Evolutionary conservation across 805 yeast genomes (phyloP), one percentile per base, ranked within the genome.

Genomic region (Cyberlindnera mrakii): DNA sequence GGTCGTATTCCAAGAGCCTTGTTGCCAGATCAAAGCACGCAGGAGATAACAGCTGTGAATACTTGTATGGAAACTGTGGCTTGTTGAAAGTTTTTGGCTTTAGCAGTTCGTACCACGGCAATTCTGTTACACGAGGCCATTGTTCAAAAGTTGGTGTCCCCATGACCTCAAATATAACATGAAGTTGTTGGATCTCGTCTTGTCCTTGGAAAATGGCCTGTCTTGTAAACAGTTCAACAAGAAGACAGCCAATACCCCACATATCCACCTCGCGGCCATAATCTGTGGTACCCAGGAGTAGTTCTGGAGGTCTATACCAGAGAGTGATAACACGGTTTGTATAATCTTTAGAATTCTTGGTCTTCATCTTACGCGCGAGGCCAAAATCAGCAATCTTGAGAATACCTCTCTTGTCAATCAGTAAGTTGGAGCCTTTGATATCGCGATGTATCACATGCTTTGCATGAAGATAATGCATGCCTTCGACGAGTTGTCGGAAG

Each of bases 221-320:
- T 50, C 80, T 76, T 2, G 82, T 75, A 57, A 86, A 88, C 32
- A 93, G 62, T 60, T 93, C 98, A 23, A 88, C 74, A 46, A 93
- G 67, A 20, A 93, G 68, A 66, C 98, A 93, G 3, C 99, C 99
- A 47, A 88, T 81, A 0, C 98, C 96, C 99, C 99, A 93, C 52
- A 88, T 80, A 59, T 93, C 99, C 9, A 93, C 93, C 54, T 86
- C 96, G 33, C 88, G 67, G 0, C 90, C 93, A 63, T 93, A 93
- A 45, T 80, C 82, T 0, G 98, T 90, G 0, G 96, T 80, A 1
- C 99, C 99, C 45, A 93, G 64, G 32, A 93, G 67, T 29, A 93
- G 71, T 62, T 91, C 99, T 0, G 98, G 98, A 1, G 99, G 99
- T 46, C 99, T 75, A 62, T 93, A 91, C 99, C 99, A 93, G 32